Evolutionary conservation across 371 early-diverging fungal genomes (phyloP), one percentile per base, ranked within the genome.

Genomic region (Lichtheimia hyalospora): DNA sequence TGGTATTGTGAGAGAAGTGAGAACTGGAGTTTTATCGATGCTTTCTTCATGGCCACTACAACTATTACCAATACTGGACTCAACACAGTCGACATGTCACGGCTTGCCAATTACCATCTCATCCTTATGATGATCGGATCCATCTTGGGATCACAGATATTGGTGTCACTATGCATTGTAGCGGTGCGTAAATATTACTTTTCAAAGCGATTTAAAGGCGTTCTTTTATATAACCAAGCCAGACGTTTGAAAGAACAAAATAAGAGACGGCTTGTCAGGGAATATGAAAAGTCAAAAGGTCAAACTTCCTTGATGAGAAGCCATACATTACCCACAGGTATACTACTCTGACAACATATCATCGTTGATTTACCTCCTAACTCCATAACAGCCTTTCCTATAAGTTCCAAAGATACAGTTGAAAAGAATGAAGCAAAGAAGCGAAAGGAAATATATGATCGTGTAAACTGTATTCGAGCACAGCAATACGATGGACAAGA

Each of bases 161-260:
- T 57, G 7, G 58, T 74, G 16, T 72, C 70, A 1, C 55, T 66
- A 25, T 55, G 59, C n/a, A 63, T 78, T 2, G 73, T 77, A n/a
- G 58, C 68, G 54, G 74, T 77, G 2, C 64, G 77, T 18, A 60
- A 67, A 40, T 64, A 77, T 24, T 74, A 70, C 25, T 77, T 74
- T 48, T 67, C 64, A 14, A 62, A 67, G 50, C 62, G 77, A 25
- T 77, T 77, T 39, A 60, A 77, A 49, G 67, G 69, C 18, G 62
- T 70, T 16, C 44, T 77, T 10, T 21, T 63, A 27, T 68, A 57
- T 15, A 74, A 74, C 52, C 58, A 61, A n/a, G 59, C 63, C 16
- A 54, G 65, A 51, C 53, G 55, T 14, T n/a, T 59, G 15, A 68
- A 63, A 42, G 70, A 77, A 24, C 60, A 58, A 6, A 67, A 69